Base-by-base conservation (phyloP, 2,329 filamentous ascomycete species). In the Fusarium luffae region DNA sequence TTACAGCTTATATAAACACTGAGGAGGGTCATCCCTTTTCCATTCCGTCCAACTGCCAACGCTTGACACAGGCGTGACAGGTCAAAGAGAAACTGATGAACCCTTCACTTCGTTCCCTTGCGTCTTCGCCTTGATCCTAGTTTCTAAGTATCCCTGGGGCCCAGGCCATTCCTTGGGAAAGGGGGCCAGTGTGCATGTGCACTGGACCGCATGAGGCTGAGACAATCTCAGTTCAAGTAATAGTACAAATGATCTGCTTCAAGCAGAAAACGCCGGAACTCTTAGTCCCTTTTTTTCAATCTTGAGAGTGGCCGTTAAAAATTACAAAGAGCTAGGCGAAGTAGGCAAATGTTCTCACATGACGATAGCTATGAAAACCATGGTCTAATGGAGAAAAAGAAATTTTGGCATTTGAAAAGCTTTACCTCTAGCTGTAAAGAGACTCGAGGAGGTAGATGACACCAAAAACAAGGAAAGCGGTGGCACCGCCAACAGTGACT, bases 401-500 rank as follows among this genome's bases (percentile, higher is more conserved):
- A 65, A 49, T 21, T 28, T 52, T 57, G 44, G 50, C 49, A 55
- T 52, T 65, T 41, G 50, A 40, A 28, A 43, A 46, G 46, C n/a
- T 49, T 19, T 28, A 32, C 46, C 34, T 56, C 67, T 81, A 87
- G 54, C 81, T 81, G 76, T 89, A 89, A 76, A 94, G 82, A 16
- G 92, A 91, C 80, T 98, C 95, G 65, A 94, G 84, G 40, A 97
- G 82, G 81, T 99, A 99, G 73, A 99, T 94, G 74, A 97, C 81
- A 65, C 94, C 95, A 78, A 99, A 99, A 30, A 94, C 81, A 49
- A 98, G 84, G 83, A 99, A 99, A 18, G 95, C 94, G 59, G 92
- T 82, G 10, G 96, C 95, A 64, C 96, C 96, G 68, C 96, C 95
- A 54, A 98, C 86, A 32, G 95, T 98, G 37, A 98, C 96, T 97